Base-by-base conservation (phyloP, 225 moss, liverwort and hornwort genomes). In the Climacium dendroides region DNA sequence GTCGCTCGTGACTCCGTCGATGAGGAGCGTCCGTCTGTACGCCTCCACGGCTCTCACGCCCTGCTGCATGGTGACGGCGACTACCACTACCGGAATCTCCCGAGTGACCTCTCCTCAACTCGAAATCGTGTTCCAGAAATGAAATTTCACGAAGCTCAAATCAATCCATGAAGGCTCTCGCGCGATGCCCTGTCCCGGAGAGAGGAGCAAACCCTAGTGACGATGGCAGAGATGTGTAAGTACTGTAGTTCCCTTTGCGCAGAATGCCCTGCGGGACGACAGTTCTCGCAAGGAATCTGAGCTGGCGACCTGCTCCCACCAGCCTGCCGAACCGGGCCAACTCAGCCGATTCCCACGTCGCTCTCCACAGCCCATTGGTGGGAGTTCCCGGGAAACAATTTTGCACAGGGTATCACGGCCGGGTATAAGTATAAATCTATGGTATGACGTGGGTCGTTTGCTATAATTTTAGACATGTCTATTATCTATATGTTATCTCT, bases 31-130 rank as follows among this genome's bases (percentile, higher is more conserved):
- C 84, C 99, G 94, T 59, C 97, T 92, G 91, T 96, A 99, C 3
- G 97, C 85, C 92, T 97, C 99, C 73, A 97, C 99, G 60, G 99
- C 99, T 91, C 95, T 92, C 87, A 99, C 97, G 69, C 99, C 96
- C 89, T 95, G 92, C 92, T 97, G 97, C 99, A 99, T 99, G 81
- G 88, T 93, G 86, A 67, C 79, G 67, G 66, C 53, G 8, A 57
- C 17, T 28, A 48, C 70, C n/a, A n/a, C 83, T 5, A 66, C 47
- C 22, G 8, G 43, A 67, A 32, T 47, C 48, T 45, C 28, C 24
- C 64, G 8, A 39, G 29, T 52, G 25, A 50, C 12, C 66, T 53
- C 71, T 77, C 48, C 30, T 48, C 18, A 24, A 74, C 19, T 80
- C 74, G 37, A 29, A 85, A 28, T 57, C 54, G 53, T n/a, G 13